These are phyloP conservation scores for Pyrenopolyporus hunteri DNA, from an alignment of 495 filamentous ascomycete genomes.

Conservation along the genomic window DNA sequence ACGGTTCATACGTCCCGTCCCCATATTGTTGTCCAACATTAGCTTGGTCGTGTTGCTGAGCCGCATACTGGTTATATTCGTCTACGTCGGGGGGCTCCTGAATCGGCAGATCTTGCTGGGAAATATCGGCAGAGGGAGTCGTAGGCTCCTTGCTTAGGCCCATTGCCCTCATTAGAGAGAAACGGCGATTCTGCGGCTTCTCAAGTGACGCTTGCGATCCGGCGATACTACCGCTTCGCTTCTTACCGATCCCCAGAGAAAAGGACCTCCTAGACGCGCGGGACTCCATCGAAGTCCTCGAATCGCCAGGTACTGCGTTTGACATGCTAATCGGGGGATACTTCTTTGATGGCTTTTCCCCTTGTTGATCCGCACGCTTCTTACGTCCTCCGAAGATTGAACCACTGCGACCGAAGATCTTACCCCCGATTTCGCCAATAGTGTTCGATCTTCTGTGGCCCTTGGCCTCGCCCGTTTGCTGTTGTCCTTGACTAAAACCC, in stretches of 20 bases:
- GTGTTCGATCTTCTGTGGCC: slow-evolving; percentile 93
- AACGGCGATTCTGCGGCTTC: slow-evolving; percentile 62
- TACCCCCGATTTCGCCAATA: slow-evolving; percentile 77
- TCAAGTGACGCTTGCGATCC: slow-evolving; percentile 60
- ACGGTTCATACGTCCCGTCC: slow-evolving; percentile 52
- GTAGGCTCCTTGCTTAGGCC: slow-evolving; percentile 56
- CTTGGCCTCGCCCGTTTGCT: slow-evolving; percentile 51
- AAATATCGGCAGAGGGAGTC: slow-evolving; percentile 44
- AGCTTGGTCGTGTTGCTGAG: slow-evolving; percentile 42
- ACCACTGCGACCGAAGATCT: slow-evolving; percentile 77
- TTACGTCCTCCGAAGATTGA: slow-evolving; percentile 73
- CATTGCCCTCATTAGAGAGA: slow-evolving; percentile 75
- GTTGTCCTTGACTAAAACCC: slow-evolving; percentile 45
- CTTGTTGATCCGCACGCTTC: slow-evolving; percentile 49
- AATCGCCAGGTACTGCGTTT: slow-evolving; percentile 60
- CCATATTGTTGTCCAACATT: slow-evolving; percentile 42
- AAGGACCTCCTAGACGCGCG: slow-evolving; percentile 70
- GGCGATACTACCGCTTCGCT: slow-evolving; percentile 64
- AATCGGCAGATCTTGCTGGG: slow-evolving; percentile 53
- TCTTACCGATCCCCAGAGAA: slow-evolving; percentile 75
- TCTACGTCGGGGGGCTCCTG: slow-evolving; percentile 53
- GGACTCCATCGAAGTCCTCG: slow-evolving; percentile 79
- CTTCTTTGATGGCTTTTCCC: slow-evolving; percentile 57
- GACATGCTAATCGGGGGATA: slow-evolving; percentile 85
- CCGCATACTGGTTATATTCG: slow-evolving; percentile 48